Base-by-base conservation (phyloP, 164 flowering plant species). In the Cinnamomum micranthum region DNA sequence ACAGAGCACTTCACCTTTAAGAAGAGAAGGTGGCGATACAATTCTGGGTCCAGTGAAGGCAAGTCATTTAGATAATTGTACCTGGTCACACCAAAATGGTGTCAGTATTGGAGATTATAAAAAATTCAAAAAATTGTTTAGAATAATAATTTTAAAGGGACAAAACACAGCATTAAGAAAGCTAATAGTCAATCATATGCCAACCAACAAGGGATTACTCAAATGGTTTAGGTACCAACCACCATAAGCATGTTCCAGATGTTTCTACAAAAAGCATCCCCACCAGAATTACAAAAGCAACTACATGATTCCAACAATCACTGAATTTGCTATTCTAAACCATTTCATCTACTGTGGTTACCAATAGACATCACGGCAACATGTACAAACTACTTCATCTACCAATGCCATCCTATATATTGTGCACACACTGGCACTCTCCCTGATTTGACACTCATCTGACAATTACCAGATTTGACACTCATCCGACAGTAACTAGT, bases 1-100 rank as follows among this genome's bases (percentile, higher is more conserved):
- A 22, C 47, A 22, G 33, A 63, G 68, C 68, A 65, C 17, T 69
- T 83, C 77, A 95, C 99, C 96, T 95, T 93, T 31, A 96, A 83
- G 77, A 91, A 96, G 55, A 94, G 88, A 76, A 96, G 97, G 80
- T 96, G 99, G 50, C 93, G 94, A 81, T 94, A 93, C 71, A 96
- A 80, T 80, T 96, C 98, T 50, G 97, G 99, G 77, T 96, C 99
- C 81, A 96, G 76, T 19, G 99, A 96, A 77, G 99, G 98, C 84
- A 96, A 86, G 78, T 96, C 97, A 81, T 96, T 91, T 79, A 93
- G 85, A 84, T 92, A 92, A 82, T 96, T 96, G 79, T 87, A 75
- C 93, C 99, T 95, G 77, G 62, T 24, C 68, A 70, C 47, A 76
- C 24, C 22, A 47, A n/a, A 51, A 27, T 67, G 20, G 6, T 19